Evolutionary conservation across 2,329 filamentous ascomycete species (phyloP).

Genomic region (Penicillium sp.): DNA sequence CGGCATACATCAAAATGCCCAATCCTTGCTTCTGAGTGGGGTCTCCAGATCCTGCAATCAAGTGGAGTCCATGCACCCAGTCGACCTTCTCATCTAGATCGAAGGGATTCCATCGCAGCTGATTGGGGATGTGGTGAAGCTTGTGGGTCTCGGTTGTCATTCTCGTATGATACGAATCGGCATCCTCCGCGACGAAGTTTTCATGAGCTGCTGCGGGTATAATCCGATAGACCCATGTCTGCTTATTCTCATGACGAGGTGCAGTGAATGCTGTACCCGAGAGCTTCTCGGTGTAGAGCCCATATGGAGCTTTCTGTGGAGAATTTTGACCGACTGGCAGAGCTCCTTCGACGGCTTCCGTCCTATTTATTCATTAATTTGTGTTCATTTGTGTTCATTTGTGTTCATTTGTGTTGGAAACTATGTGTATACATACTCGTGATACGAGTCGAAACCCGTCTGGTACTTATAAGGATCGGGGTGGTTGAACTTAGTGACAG

Average conservation of each 20-base stretch:
- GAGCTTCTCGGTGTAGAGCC: slow-evolving; percentile 79
- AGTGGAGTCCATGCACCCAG: slow-evolving; percentile 67
- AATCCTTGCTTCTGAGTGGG: slow-evolving; percentile 75
- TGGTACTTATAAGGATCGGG: slow-evolving; percentile 73
- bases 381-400: background rate
- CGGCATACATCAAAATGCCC: slow-evolving; percentile 78
- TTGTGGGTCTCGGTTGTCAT: slow-evolving; percentile 47
- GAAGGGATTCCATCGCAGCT: slow-evolving; percentile 77
- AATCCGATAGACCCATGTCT: slow-evolving; percentile 72
- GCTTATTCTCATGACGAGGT: slow-evolving; percentile 66
- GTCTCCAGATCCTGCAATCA: slow-evolving; percentile 77
- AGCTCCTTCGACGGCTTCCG: slow-evolving; percentile 72
- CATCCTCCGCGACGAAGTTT: slow-evolving; percentile 48
- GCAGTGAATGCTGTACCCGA: slow-evolving; percentile 72
- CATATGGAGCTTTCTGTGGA: slow-evolving; percentile 74
- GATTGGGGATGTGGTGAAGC: slow-evolving; percentile 75
- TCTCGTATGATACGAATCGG: slow-evolving; percentile 48
- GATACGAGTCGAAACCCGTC: slow-evolving; percentile 73
- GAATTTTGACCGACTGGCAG: slow-evolving; percentile 76
- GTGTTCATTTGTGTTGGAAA: background rate
- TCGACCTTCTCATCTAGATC: slow-evolving; percentile 68
- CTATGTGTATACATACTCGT: slow-evolving; percentile 61
- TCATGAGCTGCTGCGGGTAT: slow-evolving; percentile 63
- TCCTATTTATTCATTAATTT: slow-evolving; percentile 48
- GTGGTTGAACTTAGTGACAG: slow-evolving; percentile 61